Evolutionary conservation across 176 grass and related monocot species (phyloP).

Genomic region (Areca catechu): DNA sequence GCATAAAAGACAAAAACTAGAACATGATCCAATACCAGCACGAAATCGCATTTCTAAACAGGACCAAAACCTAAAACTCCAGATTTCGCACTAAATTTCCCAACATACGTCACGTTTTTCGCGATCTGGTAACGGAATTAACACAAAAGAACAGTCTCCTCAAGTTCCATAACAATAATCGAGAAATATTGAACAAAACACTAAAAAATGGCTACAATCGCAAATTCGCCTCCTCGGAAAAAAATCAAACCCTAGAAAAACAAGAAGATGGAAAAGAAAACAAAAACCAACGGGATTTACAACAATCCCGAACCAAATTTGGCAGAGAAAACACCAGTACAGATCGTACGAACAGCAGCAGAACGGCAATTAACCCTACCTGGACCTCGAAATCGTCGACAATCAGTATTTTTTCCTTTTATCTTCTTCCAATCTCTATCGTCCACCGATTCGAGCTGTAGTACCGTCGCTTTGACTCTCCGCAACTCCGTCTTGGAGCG

Average conservation of each 20-base stretch:
- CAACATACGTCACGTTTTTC: too few relatives aligned
- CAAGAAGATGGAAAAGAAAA: not conserved
- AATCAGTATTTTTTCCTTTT: not conserved
- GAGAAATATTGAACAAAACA: not conserved
- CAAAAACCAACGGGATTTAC: not conserved
- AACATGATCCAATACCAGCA: too few relatives aligned
- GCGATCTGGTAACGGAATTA: too few relatives aligned
- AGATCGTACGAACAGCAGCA: not conserved
- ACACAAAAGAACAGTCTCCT: too few relatives aligned
- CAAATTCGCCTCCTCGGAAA: not conserved
- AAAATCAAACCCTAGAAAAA: not conserved
- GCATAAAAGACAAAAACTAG: too few relatives aligned
- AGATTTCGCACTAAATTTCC: too few relatives aligned
- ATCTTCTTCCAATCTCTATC: not conserved
- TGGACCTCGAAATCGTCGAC: not conserved
- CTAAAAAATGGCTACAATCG: not conserved
- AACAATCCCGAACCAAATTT: not conserved
- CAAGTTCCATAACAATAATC: not conserved
- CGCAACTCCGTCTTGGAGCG: conserved; percentile 5
- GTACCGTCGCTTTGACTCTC: conserved; percentile 15
- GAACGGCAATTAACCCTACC: not conserved
- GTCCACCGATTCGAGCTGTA: not conserved
- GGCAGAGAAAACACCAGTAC: not conserved
- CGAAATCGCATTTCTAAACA: too few relatives aligned
- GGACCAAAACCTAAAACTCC: too few relatives aligned